Conservation (phyloP, 2,329 filamentous ascomycete genomes). For the Exophiala viscosa region DNA sequence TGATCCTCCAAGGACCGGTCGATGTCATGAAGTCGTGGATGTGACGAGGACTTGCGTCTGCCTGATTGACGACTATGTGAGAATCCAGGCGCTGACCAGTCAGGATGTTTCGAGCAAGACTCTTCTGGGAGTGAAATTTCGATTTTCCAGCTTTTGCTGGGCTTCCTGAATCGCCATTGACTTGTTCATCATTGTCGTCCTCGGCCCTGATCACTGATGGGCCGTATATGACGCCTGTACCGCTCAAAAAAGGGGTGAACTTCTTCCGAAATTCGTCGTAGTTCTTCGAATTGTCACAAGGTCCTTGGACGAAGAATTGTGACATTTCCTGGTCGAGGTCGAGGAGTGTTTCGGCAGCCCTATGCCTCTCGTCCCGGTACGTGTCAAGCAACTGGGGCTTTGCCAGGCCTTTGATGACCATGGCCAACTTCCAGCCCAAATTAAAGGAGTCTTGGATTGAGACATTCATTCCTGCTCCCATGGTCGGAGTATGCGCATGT, state of each 20-base stretch:
- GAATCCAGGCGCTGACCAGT: constrained; percentile 47
- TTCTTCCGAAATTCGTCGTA: neutral
- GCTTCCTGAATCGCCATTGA: neutral
- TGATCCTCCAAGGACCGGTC: constrained; percentile 38
- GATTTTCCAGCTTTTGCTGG: constrained; percentile 52
- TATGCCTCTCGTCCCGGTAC: constrained; percentile 51
- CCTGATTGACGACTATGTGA: constrained; percentile 36
- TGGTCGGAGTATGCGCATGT: constrained; percentile 66
- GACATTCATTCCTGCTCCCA: constrained; percentile 56
- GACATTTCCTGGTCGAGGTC: constrained; percentile 57
- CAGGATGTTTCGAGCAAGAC: constrained; percentile 57
- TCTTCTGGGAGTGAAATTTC: constrained; percentile 61
- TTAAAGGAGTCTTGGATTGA: constrained; percentile 57
- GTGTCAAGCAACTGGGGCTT: constrained; percentile 45
- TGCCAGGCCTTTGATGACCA: constrained; percentile 45
- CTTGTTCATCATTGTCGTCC: neutral
- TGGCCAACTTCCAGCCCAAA: constrained; percentile 56
- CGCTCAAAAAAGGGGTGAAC: neutral
- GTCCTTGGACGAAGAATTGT: constrained; percentile 55
- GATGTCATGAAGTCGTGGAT: constrained; percentile 36
- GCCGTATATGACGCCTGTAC: neutral
- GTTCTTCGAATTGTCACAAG: constrained; percentile 58
- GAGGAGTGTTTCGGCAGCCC: constrained; percentile 64
- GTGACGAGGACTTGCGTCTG: constrained; percentile 39
- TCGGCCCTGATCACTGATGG: neutral